These are phyloP conservation scores for Zoysia matrella DNA, from an alignment of 202 grass and related monocot species.

Conservation along the genomic window DNA sequence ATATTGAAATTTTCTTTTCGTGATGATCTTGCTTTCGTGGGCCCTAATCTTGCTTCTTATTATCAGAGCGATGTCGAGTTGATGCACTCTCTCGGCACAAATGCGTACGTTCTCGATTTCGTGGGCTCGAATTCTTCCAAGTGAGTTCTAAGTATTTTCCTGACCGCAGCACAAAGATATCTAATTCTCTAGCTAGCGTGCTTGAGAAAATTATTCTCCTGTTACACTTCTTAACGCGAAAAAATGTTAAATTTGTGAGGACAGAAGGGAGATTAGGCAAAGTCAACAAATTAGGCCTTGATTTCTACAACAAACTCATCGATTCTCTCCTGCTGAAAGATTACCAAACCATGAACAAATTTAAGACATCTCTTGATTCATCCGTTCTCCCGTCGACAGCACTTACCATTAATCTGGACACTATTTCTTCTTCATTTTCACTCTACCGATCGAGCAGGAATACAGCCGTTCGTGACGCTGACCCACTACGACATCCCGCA, in stretches of 20 bases:
- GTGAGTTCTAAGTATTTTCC: too few relatives aligned
- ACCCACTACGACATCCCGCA: constrained; percentile 65
- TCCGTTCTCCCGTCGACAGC: not conserved
- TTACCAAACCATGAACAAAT: not conserved
- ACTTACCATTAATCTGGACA: not conserved
- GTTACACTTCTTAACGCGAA: not conserved
- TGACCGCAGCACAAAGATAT: too few relatives aligned
- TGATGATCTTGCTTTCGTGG: not conserved
- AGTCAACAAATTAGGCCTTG: constrained; percentile 54
- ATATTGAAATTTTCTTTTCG: not conserved
- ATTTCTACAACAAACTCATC: constrained; percentile 66
- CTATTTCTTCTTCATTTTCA: not conserved
- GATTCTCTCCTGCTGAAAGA: constrained; percentile 58
- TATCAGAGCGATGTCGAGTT: constrained; percentile 60
- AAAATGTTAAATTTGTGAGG: not conserved
- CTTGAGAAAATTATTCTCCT: not conserved
- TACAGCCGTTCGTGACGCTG: constrained; percentile 78
- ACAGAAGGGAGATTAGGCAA: constrained; percentile 60
- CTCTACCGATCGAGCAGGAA: constrained; percentile 37
- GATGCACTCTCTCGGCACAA: constrained; percentile 65
- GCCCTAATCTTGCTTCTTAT: not conserved
- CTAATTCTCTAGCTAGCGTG: too few relatives aligned
- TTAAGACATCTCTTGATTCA: not conserved
- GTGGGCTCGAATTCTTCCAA: too few relatives aligned
- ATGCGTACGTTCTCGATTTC: constrained; percentile 57